Percentiles rank a stretch among this genome's conserved stretches.
Conservation (phyloP, 148 eudicot species). For the Rhododendron simsii region DNA sequence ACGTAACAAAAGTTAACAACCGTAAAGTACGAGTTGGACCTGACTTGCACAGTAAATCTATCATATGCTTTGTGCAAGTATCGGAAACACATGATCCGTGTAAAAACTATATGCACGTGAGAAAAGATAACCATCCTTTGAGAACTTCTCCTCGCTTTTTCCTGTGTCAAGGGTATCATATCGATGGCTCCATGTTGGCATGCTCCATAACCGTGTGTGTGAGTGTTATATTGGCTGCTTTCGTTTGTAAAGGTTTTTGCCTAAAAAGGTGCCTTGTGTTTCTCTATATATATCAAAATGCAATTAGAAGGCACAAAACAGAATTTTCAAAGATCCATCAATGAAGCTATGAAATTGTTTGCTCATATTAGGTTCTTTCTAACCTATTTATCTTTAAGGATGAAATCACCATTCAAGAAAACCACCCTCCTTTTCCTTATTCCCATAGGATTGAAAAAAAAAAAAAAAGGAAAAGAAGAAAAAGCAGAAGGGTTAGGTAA, state of each 20-base stretch:
- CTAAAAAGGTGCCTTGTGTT: neutral
- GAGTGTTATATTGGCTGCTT: neutral
- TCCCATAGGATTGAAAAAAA: neutral
- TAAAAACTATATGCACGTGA: neutral
- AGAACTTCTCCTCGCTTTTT: neutral
- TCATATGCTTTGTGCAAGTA: neutral
- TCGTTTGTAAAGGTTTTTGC: neutral
- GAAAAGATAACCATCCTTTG: neutral
- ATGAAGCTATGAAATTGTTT: neutral
- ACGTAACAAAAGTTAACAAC: neutral
- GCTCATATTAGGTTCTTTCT: neutral
- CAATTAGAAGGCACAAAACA: neutral
- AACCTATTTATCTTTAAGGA: neutral
- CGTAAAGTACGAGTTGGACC: neutral
- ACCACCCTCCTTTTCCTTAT: neutral
- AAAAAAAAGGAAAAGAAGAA: neutral
- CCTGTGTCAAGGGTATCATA: neutral
- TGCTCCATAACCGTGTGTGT: neutral
- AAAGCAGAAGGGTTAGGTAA: neutral
- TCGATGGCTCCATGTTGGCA: neutral
- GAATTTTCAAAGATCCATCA: neutral
- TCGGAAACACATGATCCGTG: neutral
- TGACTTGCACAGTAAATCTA: neutral
- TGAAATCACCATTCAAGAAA: neutral
- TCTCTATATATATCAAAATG: neutral